Conservation (phyloP, 495 filamentous ascomycete genomes). For the Monascus purpureus region DNA sequence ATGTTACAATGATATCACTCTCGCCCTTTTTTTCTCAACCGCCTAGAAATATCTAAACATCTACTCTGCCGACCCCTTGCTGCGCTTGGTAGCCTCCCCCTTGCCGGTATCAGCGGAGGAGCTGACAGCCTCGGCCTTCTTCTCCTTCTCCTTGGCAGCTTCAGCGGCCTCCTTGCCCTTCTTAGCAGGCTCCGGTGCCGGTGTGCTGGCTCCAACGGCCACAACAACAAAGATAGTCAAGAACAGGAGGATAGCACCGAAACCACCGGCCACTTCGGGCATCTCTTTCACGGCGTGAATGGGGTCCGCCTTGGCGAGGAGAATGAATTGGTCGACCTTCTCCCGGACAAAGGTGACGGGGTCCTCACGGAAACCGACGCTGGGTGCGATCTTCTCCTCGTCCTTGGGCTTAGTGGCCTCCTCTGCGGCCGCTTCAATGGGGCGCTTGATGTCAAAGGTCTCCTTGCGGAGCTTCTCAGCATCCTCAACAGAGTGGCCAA, state of each 20-base stretch:
- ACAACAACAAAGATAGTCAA: slow-evolving; percentile 55
- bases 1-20: too few relatives aligned
- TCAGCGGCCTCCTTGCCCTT: slow-evolving; percentile 63
- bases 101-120: slow-evolving; percentile 54
- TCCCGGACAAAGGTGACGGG: slow-evolving; percentile 78
- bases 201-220: slow-evolving; percentile 36
- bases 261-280: slow-evolving; percentile 75
- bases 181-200: slow-evolving; percentile 40
- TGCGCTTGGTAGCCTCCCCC: slow-evolving; percentile 51
- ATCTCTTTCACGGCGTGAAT: slow-evolving; percentile 81
- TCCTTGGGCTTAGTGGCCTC: slow-evolving; percentile 70
- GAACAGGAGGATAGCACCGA: slow-evolving; percentile 53
- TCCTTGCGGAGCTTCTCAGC: slow-evolving; percentile 81
- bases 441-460: slow-evolving; percentile 86
- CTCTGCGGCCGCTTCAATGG: slow-evolving; percentile 72
- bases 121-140: slow-evolving; percentile 53
- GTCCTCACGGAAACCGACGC: slow-evolving; percentile 86
- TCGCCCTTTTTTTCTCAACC: slow-evolving; percentile 3
- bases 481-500: slow-evolving; percentile 93
- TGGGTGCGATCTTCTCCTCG: slow-evolving; percentile 52
- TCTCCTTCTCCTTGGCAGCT: slow-evolving; percentile 70
- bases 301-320: slow-evolving; percentile 75
- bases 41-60: slow-evolving; percentile 3
- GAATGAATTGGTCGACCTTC: slow-evolving; percentile 80
- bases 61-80: slow-evolving; percentile 42